Evolutionary conservation across 768 basidiomycete species (phyloP), one percentile per base, ranked within the genome.

Genomic region (Rhizopogon vinicolor): DNA sequence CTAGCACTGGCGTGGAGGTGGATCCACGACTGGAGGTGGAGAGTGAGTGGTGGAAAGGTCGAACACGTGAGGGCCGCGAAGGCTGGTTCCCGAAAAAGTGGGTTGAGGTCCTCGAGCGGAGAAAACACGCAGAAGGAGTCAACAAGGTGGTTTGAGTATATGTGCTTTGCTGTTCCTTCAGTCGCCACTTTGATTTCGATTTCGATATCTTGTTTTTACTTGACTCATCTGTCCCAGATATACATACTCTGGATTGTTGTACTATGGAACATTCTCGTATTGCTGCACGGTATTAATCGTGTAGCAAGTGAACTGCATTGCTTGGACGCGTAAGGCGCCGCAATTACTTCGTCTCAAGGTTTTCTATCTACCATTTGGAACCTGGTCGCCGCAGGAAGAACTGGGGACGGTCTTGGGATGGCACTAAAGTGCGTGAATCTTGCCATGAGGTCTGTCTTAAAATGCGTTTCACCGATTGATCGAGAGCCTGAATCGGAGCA

Each of bases 11-110:
- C 0, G 71, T 68, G 55, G 86, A 86, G 55, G 85, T 87, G 5
- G 84, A 89, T 59, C 83, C 86, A 2, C 72, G 87, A 22, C 73
- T 86, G 18, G 77, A 84, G 52, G 67, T 74, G 25, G 73, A 76
- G 54, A 82, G 78, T 5, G 94, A 93, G 55, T 98, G 95, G 95
- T 98, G 93, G 94, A 87, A 85, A 68, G 95, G 95, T 1, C 79
- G 95, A 44, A 94, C 91, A 57, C 78, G 95, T 55, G 94, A 97
- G 60, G 95, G 95, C 0, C 78, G 87, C 61, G 86, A 91, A 61
- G 95, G 95, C 0, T 98, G 93, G 93, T 97, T 98, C 79, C 95
- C 95, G 2, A 81, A 76, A 55, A 93, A 89, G 60, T 95, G 89
- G 81, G 92, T 95, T 3, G 82, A 92, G 68, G 75, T 89, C 3